These are phyloP conservation scores for Russula olivacea DNA, from an alignment of 768 basidiomycete genomes.

Conservation along the genomic window DNA sequence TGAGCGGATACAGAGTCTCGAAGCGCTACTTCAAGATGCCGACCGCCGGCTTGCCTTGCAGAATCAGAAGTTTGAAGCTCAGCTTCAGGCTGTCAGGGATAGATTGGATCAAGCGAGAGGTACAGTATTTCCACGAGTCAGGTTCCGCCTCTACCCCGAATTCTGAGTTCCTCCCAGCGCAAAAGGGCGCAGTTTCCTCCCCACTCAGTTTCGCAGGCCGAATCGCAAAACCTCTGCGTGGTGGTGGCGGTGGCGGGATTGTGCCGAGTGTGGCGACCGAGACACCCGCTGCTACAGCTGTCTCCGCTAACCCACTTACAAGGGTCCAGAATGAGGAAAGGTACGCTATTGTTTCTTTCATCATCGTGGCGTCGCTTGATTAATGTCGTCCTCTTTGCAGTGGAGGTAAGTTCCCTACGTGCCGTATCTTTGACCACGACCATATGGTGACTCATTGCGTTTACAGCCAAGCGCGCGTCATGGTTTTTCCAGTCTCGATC, in stretches of 20 bases:
- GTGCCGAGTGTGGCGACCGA: constrained; percentile 40
- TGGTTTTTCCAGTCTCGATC: constrained; percentile 86
- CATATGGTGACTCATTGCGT: constrained; percentile 13
- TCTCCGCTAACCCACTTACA: constrained; percentile 56
- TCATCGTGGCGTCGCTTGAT: constrained; percentile 8
- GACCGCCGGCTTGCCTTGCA: constrained; percentile 88
- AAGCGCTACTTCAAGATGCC: constrained; percentile 86
- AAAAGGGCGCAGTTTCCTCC: constrained; percentile 67
- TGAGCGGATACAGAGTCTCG: constrained; percentile 95
- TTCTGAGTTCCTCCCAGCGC: constrained; percentile 44
- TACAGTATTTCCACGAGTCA: constrained; percentile 35
- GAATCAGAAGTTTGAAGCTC: constrained; percentile 93
- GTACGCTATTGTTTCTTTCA: constrained; percentile 28
- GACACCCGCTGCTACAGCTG: constrained; percentile 38
- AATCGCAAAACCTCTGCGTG: constrained; percentile 94
- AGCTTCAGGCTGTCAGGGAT: constrained; percentile 87
- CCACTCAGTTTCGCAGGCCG: constrained; percentile 76
- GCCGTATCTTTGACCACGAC: constrained; percentile 13
- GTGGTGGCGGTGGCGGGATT: constrained; percentile 77
- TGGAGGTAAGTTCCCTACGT: constrained; percentile 21
- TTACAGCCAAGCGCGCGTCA: constrained; percentile 64
- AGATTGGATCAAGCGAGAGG: constrained; percentile 89
- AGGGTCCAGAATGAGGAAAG: constrained; percentile 80
- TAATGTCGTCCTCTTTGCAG: constrained; percentile 19
- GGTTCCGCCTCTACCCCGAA: constrained; percentile 14